Conservation (phyloP, 169 alveolate genomes). For the Eimeria acervulina region DNA sequence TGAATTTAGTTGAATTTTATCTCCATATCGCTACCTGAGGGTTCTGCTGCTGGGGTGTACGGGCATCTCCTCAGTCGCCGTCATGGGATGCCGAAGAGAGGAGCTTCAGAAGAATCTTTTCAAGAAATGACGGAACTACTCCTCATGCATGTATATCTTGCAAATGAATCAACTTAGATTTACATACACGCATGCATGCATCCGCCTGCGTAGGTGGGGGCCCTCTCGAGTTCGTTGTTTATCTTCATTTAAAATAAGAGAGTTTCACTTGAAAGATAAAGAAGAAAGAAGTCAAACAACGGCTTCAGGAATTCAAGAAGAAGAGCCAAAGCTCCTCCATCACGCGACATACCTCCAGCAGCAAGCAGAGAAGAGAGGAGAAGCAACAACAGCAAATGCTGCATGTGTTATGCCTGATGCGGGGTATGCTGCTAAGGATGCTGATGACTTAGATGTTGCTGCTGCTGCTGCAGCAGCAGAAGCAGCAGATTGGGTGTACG, state of each 20-base stretch:
- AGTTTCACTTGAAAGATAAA: too few relatives aligned
- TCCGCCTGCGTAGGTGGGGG: too few relatives aligned
- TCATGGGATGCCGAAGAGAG: neutral
- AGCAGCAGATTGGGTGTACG: slow-evolving; percentile 10
- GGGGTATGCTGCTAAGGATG: neutral
- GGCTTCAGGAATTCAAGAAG: neutral
- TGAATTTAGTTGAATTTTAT: neutral
- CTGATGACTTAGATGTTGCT: neutral
- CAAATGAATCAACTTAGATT: neutral
- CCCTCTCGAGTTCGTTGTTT: too few relatives aligned
- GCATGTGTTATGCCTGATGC: neutral
- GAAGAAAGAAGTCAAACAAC: too few relatives aligned
- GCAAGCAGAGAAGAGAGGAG: neutral
- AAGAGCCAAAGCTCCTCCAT: too few relatives aligned
- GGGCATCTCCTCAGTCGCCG: neutral
- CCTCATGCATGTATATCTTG: neutral
- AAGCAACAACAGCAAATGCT: neutral
- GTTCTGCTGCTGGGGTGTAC: neutral
- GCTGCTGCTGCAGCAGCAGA: slow-evolving; percentile 25
- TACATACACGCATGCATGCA: neutral
- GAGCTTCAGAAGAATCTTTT: neutral
- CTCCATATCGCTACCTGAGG: too few relatives aligned
- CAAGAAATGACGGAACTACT: neutral
- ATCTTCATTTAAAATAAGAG: too few relatives aligned
- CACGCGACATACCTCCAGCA: neutral